These are phyloP conservation scores for Penicillium janthinellum DNA, from an alignment of 2,329 filamentous ascomycete genomes.

Conservation along the genomic window DNA sequence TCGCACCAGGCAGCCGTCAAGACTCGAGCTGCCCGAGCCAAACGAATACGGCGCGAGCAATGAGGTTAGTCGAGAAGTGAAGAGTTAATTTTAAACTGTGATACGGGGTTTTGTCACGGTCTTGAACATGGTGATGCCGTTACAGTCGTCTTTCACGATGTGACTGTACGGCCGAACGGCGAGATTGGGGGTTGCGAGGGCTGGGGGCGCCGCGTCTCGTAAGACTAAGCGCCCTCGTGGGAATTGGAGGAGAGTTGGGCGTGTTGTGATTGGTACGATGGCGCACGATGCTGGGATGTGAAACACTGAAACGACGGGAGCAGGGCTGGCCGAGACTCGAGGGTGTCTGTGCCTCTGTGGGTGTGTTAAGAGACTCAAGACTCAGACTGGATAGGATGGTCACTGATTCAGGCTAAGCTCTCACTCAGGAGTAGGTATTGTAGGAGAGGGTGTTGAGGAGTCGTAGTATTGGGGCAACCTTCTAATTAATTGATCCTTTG, in stretches of 20 bases:
- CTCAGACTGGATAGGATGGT: too few species aligned
- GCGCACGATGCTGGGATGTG: not conserved
- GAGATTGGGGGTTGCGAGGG: not conserved
- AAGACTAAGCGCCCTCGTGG: not conserved
- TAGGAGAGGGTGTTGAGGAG: too few species aligned
- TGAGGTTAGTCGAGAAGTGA: not conserved
- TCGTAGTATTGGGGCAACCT: too few species aligned
- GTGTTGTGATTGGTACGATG: not conserved
- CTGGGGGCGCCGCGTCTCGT: not conserved
- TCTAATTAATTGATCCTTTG: too few species aligned
- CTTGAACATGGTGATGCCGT: constrained; percentile 1
- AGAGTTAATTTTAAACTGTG: not conserved
- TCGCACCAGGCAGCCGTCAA: constrained; percentile 10
- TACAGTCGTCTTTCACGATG: not conserved
- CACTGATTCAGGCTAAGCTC: too few species aligned
- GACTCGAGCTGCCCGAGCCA: not conserved
- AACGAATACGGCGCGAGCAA: constrained; percentile 6
- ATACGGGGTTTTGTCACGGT: constrained; percentile 8
- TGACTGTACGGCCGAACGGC: not conserved
- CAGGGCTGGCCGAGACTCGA: not conserved
- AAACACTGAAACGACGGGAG: not conserved
- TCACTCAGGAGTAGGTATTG: too few species aligned
- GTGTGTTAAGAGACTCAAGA: not conserved
- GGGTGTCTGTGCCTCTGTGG: not conserved
- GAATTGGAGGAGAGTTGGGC: not conserved